Conservation (phyloP, 495 filamentous ascomycete species). For the Collariella sp. region DNA sequence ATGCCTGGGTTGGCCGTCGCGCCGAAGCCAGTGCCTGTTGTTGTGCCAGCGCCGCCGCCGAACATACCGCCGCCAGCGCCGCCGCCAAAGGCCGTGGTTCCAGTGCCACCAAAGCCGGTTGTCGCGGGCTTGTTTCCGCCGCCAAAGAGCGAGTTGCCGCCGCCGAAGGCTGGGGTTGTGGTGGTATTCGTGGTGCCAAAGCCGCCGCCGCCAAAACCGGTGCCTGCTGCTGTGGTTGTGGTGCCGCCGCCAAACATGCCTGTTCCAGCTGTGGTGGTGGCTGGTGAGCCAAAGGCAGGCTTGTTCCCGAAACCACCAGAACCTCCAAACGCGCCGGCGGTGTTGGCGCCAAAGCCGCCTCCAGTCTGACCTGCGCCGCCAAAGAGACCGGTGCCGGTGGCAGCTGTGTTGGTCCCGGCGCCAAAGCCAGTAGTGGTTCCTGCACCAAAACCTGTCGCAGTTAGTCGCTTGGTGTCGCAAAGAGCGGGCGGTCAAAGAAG, state of each 20-base stretch:
- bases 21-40: conserved; percentile 44
- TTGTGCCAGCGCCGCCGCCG: conserved; percentile 30
- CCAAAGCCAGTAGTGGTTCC: conserved; percentile 41
- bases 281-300: conserved; percentile 21
- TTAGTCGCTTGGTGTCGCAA: conserved; percentile 5
- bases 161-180: conserved; percentile 41
- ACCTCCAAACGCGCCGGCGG: conserved; percentile 39
- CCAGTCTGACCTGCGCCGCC: conserved; percentile 33
- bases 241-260: conserved; percentile 38
- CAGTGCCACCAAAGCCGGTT: conserved; percentile 24
- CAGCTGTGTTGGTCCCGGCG: conserved; percentile 30
- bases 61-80: conserved; percentile 41
- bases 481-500: background rate
- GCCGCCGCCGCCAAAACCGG: conserved; percentile 43
- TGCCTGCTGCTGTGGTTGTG: conserved; percentile 30
- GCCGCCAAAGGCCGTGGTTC: conserved; percentile 32
- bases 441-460: conserved; percentile 41
- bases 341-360: conserved; percentile 33
- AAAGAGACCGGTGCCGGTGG: conserved; percentile 35
- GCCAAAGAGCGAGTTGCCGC: conserved; percentile 41
- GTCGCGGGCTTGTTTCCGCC: conserved; percentile 31
- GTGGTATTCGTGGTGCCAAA: conserved; percentile 41
- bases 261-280: conserved; percentile 27
- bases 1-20: conserved; percentile 34
- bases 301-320: conserved; percentile 28